Base-by-base conservation (phyloP, 257 asterid genomes). In the Solanum pinnatisectum region DNA sequence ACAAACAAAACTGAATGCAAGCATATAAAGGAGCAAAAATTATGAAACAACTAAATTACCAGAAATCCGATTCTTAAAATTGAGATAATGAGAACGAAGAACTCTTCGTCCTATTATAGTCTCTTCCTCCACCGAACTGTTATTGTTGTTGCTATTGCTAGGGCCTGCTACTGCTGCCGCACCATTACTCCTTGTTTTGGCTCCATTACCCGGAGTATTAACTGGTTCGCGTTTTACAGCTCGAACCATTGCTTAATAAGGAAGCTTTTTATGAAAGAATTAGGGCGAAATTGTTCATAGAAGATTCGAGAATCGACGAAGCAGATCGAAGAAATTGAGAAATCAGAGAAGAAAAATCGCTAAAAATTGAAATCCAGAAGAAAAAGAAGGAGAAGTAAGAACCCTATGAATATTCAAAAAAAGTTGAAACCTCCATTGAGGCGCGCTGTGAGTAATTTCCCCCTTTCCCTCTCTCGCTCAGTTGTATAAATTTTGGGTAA, bases 11-110 rank as follows among this genome's bases (percentile, higher is more conserved):
- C 5, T 78, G n/a, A 65, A 42, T 78, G 23, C 63, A 2, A 40
- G 35, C 36, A 42, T 4, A 15, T 13, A 79, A n/a, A 78, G 63
- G 84, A 79, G n/a, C 85, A 12, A 27, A 81, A 79, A 25, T 15
- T 15, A 44, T 37, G 56, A 1, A 81, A 44, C 9, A 16, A 13
- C 46, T 27, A 8, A 83, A 42, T 32, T 89, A 91, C 93, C 93
- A 44, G 88, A 90, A 83, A 92, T 92, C 11, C 90, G 89, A 84
- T 63, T 71, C 88, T 92, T 92, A 84, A 92, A 83, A 25, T 85
- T 88, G 87, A 88, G 91, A 85, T 92, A 92, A 23, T 92, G 94
- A 42, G 90, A 89, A 8, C 94, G 88, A 73, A 92, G 94, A 85
- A 89, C 87, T 70, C 94, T 89, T 39, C 93, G 90, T 22, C 88